Base-by-base conservation (phyloP, 805 yeast species). In the Nakazawaea sp. region DNA sequence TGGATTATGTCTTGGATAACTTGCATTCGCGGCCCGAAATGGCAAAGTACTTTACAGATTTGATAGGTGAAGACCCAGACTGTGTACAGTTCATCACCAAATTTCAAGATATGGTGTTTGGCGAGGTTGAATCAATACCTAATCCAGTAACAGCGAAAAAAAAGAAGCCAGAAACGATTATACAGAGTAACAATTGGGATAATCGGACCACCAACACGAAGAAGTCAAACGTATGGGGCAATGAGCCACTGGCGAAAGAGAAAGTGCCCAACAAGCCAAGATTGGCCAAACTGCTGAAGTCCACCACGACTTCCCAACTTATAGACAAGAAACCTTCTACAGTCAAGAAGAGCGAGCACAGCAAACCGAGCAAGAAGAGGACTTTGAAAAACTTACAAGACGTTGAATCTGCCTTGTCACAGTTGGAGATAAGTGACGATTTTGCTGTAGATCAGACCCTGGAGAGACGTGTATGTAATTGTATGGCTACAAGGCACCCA, bases 401-500 rank as follows among this genome's bases (percentile, higher is more conserved):
- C 41, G 62, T 75, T 5, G 80, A 74, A 36, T 56, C 67, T 3
- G 70, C 70, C 0, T 48, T 75, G 33, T 51, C 55, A 17, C 69
- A 68, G 27, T 44, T 75, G 27, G 80, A 75, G 44, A 45, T 65
- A 2, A 40, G 44, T 15, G 23, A 33, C 5, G 26, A 35, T 19
- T 42, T 13, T 2, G 26, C 19, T 4, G 41, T 47, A 6, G 25
- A 16, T 6, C 16, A 30, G 15, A 5, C n/a, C 12, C 4, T 4
- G 8, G 35, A 37, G 13, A 38, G 38, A 12, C 45, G 49, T 37
- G 52, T 43, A 4, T 89, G 97, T 53, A 74, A 81, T 44, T 89
- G 97, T 52, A 84, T 81, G 77, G 97, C 90, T 1, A 73, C 82
- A 0, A 65, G 83, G 42, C 98, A 92, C 52, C 95, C 96, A 3